Percentiles rank a stretch among this genome's conserved stretches.
Conservation (phyloP, 345 rosid genomes). For the Bruguiera parviflora region DNA sequence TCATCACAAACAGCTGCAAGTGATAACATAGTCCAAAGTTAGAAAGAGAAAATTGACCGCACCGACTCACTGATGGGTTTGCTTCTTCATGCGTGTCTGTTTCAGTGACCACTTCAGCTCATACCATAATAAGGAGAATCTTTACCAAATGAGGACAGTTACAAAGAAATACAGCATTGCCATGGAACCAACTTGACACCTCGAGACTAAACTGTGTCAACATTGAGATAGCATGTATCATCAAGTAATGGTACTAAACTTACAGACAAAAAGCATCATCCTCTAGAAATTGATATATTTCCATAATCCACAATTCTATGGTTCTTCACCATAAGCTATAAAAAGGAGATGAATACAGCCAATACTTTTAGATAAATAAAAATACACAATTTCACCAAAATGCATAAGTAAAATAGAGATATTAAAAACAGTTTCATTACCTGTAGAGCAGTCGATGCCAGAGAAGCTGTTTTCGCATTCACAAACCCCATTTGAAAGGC, state of each 20-base stretch:
- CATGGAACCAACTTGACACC: background rate
- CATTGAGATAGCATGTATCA: no score
- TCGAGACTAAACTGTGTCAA: no score
- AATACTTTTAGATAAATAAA: background rate
- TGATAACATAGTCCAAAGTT: conserved; percentile 8
- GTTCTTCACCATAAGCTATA: background rate
- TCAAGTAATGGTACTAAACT: no score
- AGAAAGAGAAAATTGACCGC: background rate
- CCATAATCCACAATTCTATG: background rate
- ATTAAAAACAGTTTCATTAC: conserved; percentile 29
- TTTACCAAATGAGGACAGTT: no score
- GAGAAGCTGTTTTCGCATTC: conserved; percentile 72
- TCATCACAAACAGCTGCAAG: conserved; percentile 89
- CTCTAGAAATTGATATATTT: no score
- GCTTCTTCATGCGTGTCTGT: no score
- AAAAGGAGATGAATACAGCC: background rate
- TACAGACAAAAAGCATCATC: background rate
- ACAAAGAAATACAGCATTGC: background rate
- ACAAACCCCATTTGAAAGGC: conserved; percentile 73
- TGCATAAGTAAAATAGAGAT: background rate
- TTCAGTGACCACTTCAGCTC: no score
- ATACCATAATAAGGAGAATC: background rate
- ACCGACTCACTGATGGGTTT: background rate
- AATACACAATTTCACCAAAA: background rate
- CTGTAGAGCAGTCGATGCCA: conserved; percentile 95